phyloP scores from a whole-genome alignment of 371 early-diverging fungal genomes.

The Catenaria anguillulae region DNA sequence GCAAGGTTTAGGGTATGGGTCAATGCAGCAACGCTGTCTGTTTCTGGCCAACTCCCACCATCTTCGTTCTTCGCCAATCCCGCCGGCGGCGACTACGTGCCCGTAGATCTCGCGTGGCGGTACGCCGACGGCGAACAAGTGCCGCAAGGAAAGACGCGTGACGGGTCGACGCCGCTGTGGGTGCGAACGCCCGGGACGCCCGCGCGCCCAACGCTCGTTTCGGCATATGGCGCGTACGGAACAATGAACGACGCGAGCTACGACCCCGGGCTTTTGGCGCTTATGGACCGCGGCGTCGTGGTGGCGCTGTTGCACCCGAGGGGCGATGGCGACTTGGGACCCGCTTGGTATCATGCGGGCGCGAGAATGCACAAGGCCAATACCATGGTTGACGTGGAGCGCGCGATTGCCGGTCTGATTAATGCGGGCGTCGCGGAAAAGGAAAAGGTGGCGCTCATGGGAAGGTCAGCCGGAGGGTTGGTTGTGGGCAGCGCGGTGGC shows the following conservation, averaged over 20 bases:
- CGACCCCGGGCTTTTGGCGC: constrained; percentile 14
- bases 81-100: constrained; percentile 7
- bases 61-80: not conserved
- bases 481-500: constrained; percentile 23
- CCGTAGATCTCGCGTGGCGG: constrained; percentile 12
- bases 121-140: no score
- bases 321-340: constrained; percentile 35
- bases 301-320: constrained; percentile 30
- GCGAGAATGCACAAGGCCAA: constrained; percentile 23
- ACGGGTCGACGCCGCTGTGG: no score
- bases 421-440: constrained; percentile 15
- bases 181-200: not conserved
- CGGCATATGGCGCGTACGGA: constrained; percentile 41
- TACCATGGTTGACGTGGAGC: constrained; percentile 30
- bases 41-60: not conserved
- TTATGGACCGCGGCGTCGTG: constrained; percentile 26
- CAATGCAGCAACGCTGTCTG: not conserved
- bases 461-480: constrained; percentile 38
- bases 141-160: no score
- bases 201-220: constrained; percentile 19
- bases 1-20: constrained; percentile 9
- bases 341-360: constrained; percentile 30
- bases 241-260: constrained; percentile 22
- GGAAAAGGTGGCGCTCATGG: constrained; percentile 22
- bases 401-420: constrained; percentile 18